These are phyloP conservation scores for Cadophora gregata DNA, from an alignment of 2,329 filamentous ascomycete species.

Conservation along the genomic window DNA sequence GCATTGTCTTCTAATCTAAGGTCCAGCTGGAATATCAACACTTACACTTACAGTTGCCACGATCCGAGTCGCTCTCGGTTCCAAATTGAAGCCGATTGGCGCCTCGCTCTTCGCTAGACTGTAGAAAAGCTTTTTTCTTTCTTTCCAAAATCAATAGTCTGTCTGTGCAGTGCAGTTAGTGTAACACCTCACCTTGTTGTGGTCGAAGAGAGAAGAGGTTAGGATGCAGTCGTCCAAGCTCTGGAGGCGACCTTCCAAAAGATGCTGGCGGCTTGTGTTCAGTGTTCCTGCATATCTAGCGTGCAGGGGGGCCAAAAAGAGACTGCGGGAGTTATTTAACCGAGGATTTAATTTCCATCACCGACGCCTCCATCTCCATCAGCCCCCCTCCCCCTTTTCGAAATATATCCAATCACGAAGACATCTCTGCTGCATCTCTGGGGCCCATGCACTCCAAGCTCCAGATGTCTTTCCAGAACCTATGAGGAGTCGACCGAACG, in stretches of 20 bases:
- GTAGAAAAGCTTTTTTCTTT: neutral
- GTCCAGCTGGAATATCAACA: neutral
- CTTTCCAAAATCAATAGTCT: slow-evolving; percentile 3
- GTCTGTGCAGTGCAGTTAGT: slow-evolving; percentile 8
- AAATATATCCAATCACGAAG: neutral
- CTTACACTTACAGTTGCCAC: neutral
- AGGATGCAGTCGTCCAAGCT: slow-evolving; percentile 11
- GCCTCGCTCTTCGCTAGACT: neutral
- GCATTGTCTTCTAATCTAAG: neutral
- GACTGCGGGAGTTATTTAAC: neutral
- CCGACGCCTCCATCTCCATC: neutral
- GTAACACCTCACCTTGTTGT: slow-evolving; percentile 6
- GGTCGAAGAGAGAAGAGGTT: slow-evolving; percentile 10
- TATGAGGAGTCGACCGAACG: neutral
- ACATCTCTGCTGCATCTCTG: neutral
- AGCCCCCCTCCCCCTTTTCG: neutral
- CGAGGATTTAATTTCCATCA: slow-evolving; percentile 13
- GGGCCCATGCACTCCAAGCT: neutral
- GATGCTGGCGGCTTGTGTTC: neutral
- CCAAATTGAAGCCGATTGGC: neutral
- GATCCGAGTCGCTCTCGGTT: neutral
- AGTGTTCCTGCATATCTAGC: slow-evolving; percentile 12
- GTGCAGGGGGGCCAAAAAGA: neutral
- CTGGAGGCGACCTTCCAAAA: neutral
- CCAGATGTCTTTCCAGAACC: neutral